Evolutionary conservation across 495 filamentous ascomycete species (phyloP).

Genomic region (Penicillium coprophilum): DNA sequence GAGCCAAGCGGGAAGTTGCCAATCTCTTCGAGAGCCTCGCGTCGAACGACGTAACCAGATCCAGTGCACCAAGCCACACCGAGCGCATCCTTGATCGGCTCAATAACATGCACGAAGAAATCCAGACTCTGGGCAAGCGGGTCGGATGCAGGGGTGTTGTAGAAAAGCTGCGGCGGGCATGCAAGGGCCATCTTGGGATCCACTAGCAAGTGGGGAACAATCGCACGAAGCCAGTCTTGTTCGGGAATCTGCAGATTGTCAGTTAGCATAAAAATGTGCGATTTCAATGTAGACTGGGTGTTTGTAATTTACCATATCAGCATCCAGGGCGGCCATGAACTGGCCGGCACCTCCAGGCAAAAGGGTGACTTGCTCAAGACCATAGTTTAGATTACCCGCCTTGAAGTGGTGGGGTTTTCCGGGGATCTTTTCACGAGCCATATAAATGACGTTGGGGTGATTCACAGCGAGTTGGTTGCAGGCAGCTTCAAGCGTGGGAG

Average conservation of each 20-base stretch:
- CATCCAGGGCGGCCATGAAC: slow-evolving; percentile 53
- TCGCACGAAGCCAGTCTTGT: slow-evolving; percentile 50
- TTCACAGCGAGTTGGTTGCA: slow-evolving; percentile 24
- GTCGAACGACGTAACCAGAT: slow-evolving; percentile 51
- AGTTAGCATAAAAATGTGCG: slow-evolving; percentile 8
- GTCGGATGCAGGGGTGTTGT: slow-evolving; percentile 52
- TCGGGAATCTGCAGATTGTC: slow-evolving; percentile 44
- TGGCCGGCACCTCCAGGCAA: slow-evolving; percentile 44
- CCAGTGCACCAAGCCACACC: slow-evolving; percentile 53
- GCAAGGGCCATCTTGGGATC: slow-evolving; percentile 50
- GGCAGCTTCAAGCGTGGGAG: slow-evolving; percentile 33
- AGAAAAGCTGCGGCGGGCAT: slow-evolving; percentile 56
- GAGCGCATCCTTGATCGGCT: slow-evolving; percentile 52
- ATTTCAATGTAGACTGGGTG: slow-evolving; percentile 6
- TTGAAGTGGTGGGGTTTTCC: slow-evolving; percentile 55
- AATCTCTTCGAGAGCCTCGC: slow-evolving; percentile 50
- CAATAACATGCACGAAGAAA: slow-evolving; percentile 49
- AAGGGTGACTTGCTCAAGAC: slow-evolving; percentile 35
- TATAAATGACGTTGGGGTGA: slow-evolving; percentile 48
- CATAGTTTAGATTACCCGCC: slow-evolving; percentile 55
- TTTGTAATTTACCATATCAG: slow-evolving; percentile 47
- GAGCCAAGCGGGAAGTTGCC: slow-evolving; percentile 51
- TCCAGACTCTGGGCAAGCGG: slow-evolving; percentile 50
- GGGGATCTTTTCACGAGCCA: slow-evolving; percentile 46
- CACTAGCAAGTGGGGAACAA: slow-evolving; percentile 48